phyloP scores from a whole-genome alignment of 2,329 filamentous ascomycete genomes.

The Rutstroemia sydowiana region DNA sequence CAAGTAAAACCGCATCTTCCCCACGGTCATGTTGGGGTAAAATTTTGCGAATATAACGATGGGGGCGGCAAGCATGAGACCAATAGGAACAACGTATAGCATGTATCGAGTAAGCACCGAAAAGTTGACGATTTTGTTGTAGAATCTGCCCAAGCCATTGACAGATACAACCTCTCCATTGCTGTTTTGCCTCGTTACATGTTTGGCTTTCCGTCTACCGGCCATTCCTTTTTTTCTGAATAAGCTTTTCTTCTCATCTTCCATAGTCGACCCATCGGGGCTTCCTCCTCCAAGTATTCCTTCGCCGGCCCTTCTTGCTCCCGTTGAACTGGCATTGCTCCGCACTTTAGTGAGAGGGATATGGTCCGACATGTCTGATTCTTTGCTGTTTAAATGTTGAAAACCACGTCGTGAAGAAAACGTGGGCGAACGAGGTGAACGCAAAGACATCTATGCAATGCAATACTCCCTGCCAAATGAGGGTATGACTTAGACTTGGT shows the following conservation, averaged over 20 bases:
- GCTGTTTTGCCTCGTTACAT: conserved; percentile 36
- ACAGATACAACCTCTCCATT: conserved; percentile 47
- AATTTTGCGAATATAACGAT: conserved; percentile 40
- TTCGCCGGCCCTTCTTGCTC: conserved; percentile 42
- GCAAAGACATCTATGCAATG: conserved; percentile 22
- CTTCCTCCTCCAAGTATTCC: conserved; percentile 22
- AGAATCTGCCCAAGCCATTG: conserved; percentile 59
- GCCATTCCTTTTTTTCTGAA: conserved; percentile 13
- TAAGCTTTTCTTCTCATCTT: conserved; percentile 25
- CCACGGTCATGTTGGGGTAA: conserved; percentile 21
- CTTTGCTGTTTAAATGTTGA: conserved; percentile 22
- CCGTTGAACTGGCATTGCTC: conserved; percentile 48
- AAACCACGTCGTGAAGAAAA: conserved; percentile 24
- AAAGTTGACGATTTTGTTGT: conserved; percentile 56
- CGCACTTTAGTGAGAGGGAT: conserved; percentile 51
- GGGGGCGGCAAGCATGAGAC: conserved; percentile 52
- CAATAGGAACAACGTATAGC: conserved; percentile 60
- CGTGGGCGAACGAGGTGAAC: conserved; percentile 21
- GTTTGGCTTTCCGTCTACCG: conserved; percentile 43
- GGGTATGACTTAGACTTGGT: neutral
- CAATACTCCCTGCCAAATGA: neutral
- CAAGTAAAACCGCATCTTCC: conserved; percentile 46
- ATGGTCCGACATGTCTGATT: conserved; percentile 27
- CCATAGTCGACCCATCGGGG: conserved; percentile 6
- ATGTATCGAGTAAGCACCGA: conserved; percentile 59